A percentile compares a stretch with the other conserved stretches of the same genome.
Evolutionary conservation across 78 protist species (phyloP).

Genomic region (Guillardia theta): DNA sequence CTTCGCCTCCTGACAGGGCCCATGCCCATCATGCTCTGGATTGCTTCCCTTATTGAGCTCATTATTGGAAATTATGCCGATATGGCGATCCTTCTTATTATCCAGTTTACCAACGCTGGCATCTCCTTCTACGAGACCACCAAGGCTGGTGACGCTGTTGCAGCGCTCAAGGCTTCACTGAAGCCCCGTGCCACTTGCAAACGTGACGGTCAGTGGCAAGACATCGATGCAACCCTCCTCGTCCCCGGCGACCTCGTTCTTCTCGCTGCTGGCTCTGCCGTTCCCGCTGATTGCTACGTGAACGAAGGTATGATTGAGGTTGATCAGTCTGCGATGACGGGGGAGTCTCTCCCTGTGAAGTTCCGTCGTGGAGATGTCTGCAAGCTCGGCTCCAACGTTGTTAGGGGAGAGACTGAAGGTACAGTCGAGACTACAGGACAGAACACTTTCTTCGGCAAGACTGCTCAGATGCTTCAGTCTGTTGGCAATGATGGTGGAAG

Average conservation of each 20-base stretch:
- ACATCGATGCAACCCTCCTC: conserved; percentile 54
- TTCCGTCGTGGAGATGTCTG: not conserved
- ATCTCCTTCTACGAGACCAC: conserved; percentile 25
- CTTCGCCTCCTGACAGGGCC: not conserved
- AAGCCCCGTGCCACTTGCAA: conserved; percentile 55
- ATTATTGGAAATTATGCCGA: not conserved
- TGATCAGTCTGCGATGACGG: conserved; percentile 52
- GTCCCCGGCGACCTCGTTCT: conserved; percentile 59
- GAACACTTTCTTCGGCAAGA: conserved; percentile 82
- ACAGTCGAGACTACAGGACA: conserved; percentile 72
- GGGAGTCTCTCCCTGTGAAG: conserved; percentile 45
- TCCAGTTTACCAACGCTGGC: not conserved
- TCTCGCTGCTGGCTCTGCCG: not conserved
- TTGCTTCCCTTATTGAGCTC: not conserved
- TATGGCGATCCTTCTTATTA: not conserved
- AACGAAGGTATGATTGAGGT: conserved; percentile 28
- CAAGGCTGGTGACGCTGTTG: conserved; percentile 86
- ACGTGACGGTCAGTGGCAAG: conserved; percentile 68
- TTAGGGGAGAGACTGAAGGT: conserved; percentile 79
- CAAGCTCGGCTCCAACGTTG: conserved; percentile 75
- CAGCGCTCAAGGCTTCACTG: conserved; percentile 76
- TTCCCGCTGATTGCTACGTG: conserved; percentile 7
- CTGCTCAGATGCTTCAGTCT: conserved; percentile 69
- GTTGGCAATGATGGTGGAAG: not conserved
- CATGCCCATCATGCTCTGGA: conserved; percentile 34